phyloP scores from a whole-genome alignment of 129 eudicot species.

The Silybum marianum region DNA sequence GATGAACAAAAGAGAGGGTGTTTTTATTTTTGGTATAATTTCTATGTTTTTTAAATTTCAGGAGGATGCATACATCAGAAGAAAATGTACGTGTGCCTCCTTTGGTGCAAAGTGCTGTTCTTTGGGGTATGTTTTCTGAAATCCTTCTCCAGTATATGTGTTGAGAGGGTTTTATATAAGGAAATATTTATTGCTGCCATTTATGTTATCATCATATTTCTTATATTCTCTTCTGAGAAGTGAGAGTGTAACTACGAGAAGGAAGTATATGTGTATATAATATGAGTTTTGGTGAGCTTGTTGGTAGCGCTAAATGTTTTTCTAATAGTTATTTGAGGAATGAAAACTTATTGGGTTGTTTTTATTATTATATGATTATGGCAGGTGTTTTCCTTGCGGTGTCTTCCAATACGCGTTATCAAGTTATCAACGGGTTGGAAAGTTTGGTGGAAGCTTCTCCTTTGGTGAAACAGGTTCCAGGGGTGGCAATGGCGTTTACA shows the following conservation, averaged over 20 bases:
- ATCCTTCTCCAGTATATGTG: neutral
- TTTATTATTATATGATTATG: neutral
- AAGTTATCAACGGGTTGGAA: slow-evolving; percentile 86
- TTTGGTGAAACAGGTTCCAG: slow-evolving; percentile 74
- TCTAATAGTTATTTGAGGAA: neutral
- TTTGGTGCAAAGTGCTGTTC: slow-evolving; percentile 82
- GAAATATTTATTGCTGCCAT: neutral
- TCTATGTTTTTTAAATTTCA: slow-evolving; percentile 30
- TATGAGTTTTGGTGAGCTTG: neutral
- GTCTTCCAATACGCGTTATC: slow-evolving; percentile 93
- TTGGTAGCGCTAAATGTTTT: neutral
- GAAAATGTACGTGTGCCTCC: slow-evolving; percentile 89
- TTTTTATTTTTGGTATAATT: neutral
- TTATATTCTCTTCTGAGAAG: neutral
- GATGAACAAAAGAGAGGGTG: neutral
- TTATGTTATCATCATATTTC: neutral
- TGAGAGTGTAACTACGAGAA: too few species aligned
- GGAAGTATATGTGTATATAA: neutral
- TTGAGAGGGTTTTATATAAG: neutral
- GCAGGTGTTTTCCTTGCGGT: slow-evolving; percentile 93
- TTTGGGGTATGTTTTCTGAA: slow-evolving; percentile 72
- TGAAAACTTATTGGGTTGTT: neutral
- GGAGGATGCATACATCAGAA: slow-evolving; percentile 78
- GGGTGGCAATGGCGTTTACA: slow-evolving; percentile 88
- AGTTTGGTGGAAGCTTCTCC: slow-evolving; percentile 75